These are phyloP conservation scores for Cutaneotrichosporon cyanovorans DNA, from an alignment of 1,284 basidiomycete genomes.

Conservation along the genomic window DNA sequence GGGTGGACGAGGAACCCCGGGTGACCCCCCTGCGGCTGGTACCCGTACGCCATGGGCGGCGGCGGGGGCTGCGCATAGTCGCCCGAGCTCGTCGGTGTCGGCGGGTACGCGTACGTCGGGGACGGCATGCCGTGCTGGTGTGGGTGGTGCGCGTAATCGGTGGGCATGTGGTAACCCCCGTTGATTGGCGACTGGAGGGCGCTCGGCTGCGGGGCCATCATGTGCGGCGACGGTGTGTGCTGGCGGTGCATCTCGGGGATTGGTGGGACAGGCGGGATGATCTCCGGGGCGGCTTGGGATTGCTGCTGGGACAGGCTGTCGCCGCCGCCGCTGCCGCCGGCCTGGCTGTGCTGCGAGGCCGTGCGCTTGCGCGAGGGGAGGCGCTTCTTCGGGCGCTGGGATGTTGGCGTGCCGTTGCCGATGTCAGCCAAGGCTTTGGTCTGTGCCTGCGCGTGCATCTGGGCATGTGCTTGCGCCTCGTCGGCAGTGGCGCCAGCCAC, in stretches of 20 bases:
- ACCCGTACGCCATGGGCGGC: slow-evolving; percentile 14
- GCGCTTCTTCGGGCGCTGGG: slow-evolving; percentile 14
- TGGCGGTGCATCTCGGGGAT: slow-evolving; percentile 37
- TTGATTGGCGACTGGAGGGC: slow-evolving; percentile 29
- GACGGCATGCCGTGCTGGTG: slow-evolving; percentile 14
- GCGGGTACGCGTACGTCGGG: slow-evolving; percentile 16
- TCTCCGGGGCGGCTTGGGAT: slow-evolving; percentile 9
- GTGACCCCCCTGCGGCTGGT: slow-evolving; percentile 19
- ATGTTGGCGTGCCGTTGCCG: slow-evolving; percentile 30
- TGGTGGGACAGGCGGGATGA: slow-evolving; percentile 37
- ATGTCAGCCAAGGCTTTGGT: slow-evolving; percentile 21
- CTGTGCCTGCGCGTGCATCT: slow-evolving; percentile 21
- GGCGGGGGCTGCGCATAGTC: slow-evolving; percentile 5
- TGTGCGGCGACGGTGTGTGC: slow-evolving; percentile 17
- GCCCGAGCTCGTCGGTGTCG: slow-evolving; percentile 12
- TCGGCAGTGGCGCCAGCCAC: slow-evolving; percentile 16
- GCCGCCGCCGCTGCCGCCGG: background rate
- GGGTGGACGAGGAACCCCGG: slow-evolving; percentile 12
- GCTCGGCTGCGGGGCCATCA: slow-evolving; percentile 14
- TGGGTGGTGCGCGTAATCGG: slow-evolving; percentile 25
- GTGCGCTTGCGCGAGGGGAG: slow-evolving; percentile 35
- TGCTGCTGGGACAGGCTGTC: slow-evolving; percentile 5
- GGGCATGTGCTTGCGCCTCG: slow-evolving; percentile 12
- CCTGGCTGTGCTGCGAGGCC: slow-evolving; percentile 16
- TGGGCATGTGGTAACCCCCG: slow-evolving; percentile 30